A percentile compares a stretch with the other conserved stretches of the same genome.
phyloP scores from a whole-genome alignment of 805 yeast genomes.

The Ogataea pilisensis region DNA sequence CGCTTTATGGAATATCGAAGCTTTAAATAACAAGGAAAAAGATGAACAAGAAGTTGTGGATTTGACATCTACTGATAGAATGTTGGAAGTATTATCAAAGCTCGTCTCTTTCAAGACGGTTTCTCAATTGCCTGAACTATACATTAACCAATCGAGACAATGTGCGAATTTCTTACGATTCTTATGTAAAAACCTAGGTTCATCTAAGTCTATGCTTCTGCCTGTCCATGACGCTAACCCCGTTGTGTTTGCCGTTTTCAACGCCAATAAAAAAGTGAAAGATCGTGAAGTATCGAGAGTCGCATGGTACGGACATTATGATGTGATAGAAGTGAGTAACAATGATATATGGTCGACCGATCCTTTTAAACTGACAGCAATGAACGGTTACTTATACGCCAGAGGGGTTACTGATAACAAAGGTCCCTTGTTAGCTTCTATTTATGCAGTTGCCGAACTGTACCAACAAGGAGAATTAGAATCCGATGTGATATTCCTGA shows the following conservation, averaged over 20 bases:
- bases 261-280: constrained; percentile 34
- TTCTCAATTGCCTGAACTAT: constrained; percentile 63
- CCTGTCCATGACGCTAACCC: constrained; percentile 83
- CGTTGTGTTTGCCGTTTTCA: constrained; percentile 71
- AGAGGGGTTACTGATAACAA: constrained; percentile 94
- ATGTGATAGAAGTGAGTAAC: constrained; percentile 77
- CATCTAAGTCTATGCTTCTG: constrained; percentile 57
- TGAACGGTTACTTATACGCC: constrained; percentile 82
- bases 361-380: constrained; percentile 72
- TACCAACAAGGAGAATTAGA: constrained; percentile 45
- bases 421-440: constrained; percentile 86
- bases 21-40: constrained; percentile 13
- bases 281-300: constrained; percentile 37
- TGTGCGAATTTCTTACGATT: constrained; percentile 76
- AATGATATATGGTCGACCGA: constrained; percentile 62
- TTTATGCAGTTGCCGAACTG: constrained; percentile 80
- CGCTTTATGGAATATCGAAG: constrained; percentile 63
- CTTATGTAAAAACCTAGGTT: constrained; percentile 65
- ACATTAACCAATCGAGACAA: constrained; percentile 74
- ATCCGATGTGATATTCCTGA: constrained; percentile 73
- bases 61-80: constrained; percentile 38
- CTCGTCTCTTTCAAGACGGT: constrained; percentile 73
- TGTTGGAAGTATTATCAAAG: constrained; percentile 57
- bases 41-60: constrained; percentile 5
- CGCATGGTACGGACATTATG: constrained; percentile 94